These are phyloP conservation scores for Bifiguratus adelaidae DNA, from an alignment of 192 early-diverging fungal species.

Conservation along the genomic window DNA sequence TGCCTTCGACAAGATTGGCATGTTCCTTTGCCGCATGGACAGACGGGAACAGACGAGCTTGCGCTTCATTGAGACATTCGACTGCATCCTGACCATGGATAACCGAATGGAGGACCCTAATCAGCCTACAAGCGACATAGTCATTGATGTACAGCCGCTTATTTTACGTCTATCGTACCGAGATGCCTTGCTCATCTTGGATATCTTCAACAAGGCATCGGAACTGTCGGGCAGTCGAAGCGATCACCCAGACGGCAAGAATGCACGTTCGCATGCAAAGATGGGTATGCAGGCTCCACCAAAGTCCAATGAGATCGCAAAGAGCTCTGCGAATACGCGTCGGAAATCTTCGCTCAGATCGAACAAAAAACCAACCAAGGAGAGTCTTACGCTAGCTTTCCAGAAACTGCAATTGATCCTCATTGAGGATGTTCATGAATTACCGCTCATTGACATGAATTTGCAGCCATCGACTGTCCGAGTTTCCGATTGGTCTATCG, in stretches of 20 bases:
- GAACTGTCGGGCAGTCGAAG: slow-evolving; percentile 33
- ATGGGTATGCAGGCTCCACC: not conserved
- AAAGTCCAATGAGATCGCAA: not conserved
- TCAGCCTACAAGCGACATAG: slow-evolving; percentile 49
- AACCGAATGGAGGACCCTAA: slow-evolving; percentile 48
- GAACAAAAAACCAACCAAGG: too few relatives aligned
- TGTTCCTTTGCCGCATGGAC: slow-evolving; percentile 88
- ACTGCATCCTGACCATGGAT: slow-evolving; percentile 73
- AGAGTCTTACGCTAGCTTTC: too few relatives aligned
- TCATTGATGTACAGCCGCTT: slow-evolving; percentile 66
- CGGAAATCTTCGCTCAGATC: too few relatives aligned
- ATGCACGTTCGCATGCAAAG: too few relatives aligned
- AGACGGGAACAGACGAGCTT: slow-evolving; percentile 65
- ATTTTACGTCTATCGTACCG: slow-evolving; percentile 80
- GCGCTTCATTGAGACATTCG: slow-evolving; percentile 86
- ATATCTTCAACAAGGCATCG: slow-evolving; percentile 66
- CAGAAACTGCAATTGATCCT: slow-evolving; percentile 67
- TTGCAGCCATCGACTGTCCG: slow-evolving; percentile 73
- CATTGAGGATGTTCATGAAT: slow-evolving; percentile 90
- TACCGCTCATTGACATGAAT: slow-evolving; percentile 82
- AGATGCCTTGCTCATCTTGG: slow-evolving; percentile 71
- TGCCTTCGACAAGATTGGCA: slow-evolving; percentile 71
- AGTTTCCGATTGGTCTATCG: slow-evolving; percentile 74
- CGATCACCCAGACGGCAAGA: not conserved
- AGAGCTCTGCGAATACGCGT: too few relatives aligned